Base-by-base conservation (phyloP, 176 grass and related monocot genomes). In the Poa annua region DNA sequence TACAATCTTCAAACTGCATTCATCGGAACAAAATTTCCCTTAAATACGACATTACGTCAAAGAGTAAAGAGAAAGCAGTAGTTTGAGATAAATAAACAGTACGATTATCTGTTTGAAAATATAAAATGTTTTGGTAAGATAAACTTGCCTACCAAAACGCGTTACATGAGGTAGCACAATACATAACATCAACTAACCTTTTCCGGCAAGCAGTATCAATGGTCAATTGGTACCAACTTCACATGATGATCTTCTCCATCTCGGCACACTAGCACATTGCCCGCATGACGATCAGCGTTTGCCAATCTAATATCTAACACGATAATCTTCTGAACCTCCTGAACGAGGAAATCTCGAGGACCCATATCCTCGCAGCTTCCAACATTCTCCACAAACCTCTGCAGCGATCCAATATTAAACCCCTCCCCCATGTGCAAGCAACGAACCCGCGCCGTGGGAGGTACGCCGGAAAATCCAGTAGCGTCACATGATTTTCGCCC, bases 151-250 rank as follows among this genome's bases (percentile, higher is more conserved):
- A 39, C 36, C 36, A 39, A 39, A 39, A 39, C 36, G 6, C 6
- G 1, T 39, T 39, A 39, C 6, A 39, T 6, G 36, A 39, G 36
- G 36, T 39, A 39, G 2, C 29, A 29, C 29, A 29, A 29, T 17
- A 54, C 44, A 45, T 47, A 47, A 47, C 12, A 54, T 1, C 51
- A 54, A 4, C 51, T 54, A 82, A 39, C 39, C 25, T 89, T 86
- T 33, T 89, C 80, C 50, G 90, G 90, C 56, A 92, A 72, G 86
- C 90, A 92, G 59, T 92, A 89, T 38, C 91, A 84, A 80, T 89
- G 91, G 67, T 92, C 91, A 78, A 92, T 89, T 19, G 91, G 90
- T 65, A 89, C 42, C 61, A 89, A 39, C 62, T 80, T 51, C 16
- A 53, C n/a, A n/a, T n/a, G 7, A 13, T 34, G 13, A 53, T 71